A percentile compares a stretch with the other conserved stretches of the same genome.
These are phyloP conservation scores for Borovskyia barvae DNA, from an alignment of 208 protist species.

Conservation along the genomic window DNA sequence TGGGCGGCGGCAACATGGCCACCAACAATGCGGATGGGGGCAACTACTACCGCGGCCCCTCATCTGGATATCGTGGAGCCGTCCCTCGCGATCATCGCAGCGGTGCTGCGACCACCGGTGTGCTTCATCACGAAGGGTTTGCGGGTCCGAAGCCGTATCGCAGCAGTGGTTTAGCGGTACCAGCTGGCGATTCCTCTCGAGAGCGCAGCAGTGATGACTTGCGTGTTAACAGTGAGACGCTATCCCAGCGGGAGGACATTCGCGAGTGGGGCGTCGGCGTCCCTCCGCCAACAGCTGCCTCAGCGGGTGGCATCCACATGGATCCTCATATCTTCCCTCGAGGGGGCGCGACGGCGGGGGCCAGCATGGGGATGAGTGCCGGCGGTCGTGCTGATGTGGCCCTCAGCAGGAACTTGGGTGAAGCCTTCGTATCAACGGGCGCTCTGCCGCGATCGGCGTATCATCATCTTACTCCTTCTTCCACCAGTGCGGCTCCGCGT, in stretches of 20 bases:
- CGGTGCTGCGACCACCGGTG: neutral
- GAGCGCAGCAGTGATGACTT: conserved; percentile 23
- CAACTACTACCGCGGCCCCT: conserved; percentile 15
- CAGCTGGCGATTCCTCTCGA: neutral
- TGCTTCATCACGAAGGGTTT: conserved; percentile 6
- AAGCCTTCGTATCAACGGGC: neutral
- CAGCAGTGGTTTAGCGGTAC: conserved; percentile 7
- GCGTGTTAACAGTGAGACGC: conserved; percentile 8
- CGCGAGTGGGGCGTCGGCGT: conserved; percentile 7
- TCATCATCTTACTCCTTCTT: conserved; percentile 9
- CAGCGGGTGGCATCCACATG: neutral
- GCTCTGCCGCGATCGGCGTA: conserved; percentile 12
- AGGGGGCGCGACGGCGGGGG: too few relatives aligned
- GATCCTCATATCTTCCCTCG: too few relatives aligned
- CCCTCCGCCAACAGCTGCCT: too few relatives aligned
- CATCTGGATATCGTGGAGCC: conserved; percentile 14
- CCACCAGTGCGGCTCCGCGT: neutral
- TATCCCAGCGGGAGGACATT: conserved; percentile 20
- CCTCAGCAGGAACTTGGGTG: conserved; percentile 2
- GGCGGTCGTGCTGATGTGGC: conserved; percentile 3
- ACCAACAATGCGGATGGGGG: neutral
- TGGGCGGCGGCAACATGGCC: conserved; percentile 8
- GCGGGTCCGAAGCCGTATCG: conserved; percentile 20
- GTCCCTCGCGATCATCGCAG: conserved; percentile 13
- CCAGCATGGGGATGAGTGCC: neutral